Base-by-base conservation (phyloP, 345 rosid genomes). In the Corchorus capsularis region DNA sequence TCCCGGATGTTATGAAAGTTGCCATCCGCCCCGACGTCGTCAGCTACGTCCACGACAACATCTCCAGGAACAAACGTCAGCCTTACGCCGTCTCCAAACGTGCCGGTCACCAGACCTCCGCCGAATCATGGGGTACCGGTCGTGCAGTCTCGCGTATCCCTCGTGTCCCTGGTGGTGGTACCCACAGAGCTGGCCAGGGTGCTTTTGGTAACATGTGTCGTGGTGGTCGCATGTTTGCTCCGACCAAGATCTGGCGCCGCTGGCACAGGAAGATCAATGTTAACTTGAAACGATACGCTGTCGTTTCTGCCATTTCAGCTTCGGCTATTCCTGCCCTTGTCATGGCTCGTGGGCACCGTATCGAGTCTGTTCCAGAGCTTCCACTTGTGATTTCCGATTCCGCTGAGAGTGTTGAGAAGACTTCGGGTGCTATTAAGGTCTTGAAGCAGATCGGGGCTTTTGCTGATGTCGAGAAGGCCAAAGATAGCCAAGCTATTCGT, bases 101-200 rank as follows among this genome's bases (percentile, higher is more conserved):
- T 0, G 98, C 98, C 41, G 98, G 98, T 35, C 98, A 94, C 83
- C 98, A 94, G 74, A 94, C 98, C 54, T 94, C 98, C 10, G 94
- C 94, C 54, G 92, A 90, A 71, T 88, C 92, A 0, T 90, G 94
- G 94, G 94, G 94, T 4, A 94, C 98, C 0, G 98, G 98, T 8
- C 86, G 98, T 3, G 98, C 98, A 6, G 98, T 94, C 0, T 94
- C 98, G 0, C 98, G 98, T 90, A 94, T 94, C 72, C 98, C 98
- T 45, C 94, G 98, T 75, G 98, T 94, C 41, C 92, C 98, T 0
- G 98, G 98, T 0, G 98, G 98, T 11, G 98, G 98, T 10, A 94
- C 98, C 54, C 98, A 94, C 92, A 92, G 98, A 1, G 98, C 98
- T 2, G 98, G 98, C 10, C 98, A 94, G 85, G 98, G 92, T 9